A percentile compares a stretch with the other conserved stretches of the same genome.
These are phyloP conservation scores for Kitagawia praeruptora DNA, from an alignment of 129 eudicot genomes.

Conservation along the genomic window DNA sequence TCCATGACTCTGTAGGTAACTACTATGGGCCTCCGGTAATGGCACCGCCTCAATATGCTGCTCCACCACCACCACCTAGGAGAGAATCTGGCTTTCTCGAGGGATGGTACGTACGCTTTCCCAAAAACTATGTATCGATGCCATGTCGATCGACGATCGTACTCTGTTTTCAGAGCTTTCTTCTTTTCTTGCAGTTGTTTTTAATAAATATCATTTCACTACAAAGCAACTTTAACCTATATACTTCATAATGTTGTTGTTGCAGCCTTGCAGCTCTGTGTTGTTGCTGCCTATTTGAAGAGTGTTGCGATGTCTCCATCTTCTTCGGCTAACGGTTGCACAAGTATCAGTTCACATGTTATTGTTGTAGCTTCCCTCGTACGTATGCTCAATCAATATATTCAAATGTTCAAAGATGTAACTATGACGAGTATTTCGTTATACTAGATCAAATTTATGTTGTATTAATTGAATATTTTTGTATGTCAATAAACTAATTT, in stretches of 20 bases:
- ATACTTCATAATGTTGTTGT: constrained; percentile 2
- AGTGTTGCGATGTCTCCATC: constrained; percentile 86
- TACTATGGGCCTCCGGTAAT: constrained; percentile 96
- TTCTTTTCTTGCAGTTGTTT: background rate
- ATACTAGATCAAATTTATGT: background rate
- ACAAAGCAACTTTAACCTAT: background rate
- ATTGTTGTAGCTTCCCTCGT: background rate
- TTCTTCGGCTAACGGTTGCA: constrained; percentile 25
- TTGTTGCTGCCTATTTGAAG: constrained; percentile 77
- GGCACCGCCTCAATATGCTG: constrained; percentile 85
- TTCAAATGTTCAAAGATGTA: background rate
- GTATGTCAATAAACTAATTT: background rate
- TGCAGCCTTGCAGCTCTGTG: constrained; percentile 82
- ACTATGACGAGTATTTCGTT: background rate
- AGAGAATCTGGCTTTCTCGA: constrained; percentile 71
- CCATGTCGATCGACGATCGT: background rate
- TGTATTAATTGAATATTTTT: background rate
- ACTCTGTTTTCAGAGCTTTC: background rate
- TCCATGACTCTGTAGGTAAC: constrained; percentile 21
- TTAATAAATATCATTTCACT: too few relatives aligned
- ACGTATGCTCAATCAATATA: background rate
- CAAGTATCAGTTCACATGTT: background rate
- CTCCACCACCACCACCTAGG: constrained; percentile 83
- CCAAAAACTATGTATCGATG: too few relatives aligned
- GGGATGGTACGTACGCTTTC: constrained; percentile 55